Evolutionary conservation across 139 green algal species (phyloP).

Genomic region (Chlorella sp.): DNA sequence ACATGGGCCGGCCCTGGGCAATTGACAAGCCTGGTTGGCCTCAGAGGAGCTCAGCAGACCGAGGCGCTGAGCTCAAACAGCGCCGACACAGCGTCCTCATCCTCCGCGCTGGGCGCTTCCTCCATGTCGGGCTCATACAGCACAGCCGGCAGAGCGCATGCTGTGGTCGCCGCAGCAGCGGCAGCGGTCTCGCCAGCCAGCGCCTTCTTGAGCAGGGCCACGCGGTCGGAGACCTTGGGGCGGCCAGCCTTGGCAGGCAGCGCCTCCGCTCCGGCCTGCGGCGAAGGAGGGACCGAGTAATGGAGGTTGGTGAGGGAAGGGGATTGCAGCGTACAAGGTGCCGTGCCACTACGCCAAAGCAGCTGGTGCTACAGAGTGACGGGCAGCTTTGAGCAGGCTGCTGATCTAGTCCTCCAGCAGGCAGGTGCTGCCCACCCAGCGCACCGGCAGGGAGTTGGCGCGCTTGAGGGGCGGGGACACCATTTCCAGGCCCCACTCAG

Average conservation of each 20-base stretch:
- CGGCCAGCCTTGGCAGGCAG: not conserved
- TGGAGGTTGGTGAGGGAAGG: not conserved
- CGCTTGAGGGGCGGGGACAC: constrained; percentile 48
- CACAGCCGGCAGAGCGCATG: not conserved
- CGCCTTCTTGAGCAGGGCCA: constrained; percentile 36
- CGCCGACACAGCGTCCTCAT: constrained; percentile 43
- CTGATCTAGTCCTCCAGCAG: no score
- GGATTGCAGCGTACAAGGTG: not conserved
- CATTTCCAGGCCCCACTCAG: constrained; percentile 39
- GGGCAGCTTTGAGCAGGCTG: no score
- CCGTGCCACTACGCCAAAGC: no score
- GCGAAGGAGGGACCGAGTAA: not conserved
- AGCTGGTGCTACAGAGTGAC: no score
- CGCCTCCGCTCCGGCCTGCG: not conserved
- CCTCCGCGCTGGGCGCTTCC: not conserved
- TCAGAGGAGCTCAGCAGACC: not conserved
- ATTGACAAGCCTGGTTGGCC: no score
- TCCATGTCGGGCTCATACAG: not conserved
- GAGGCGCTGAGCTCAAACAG: constrained; percentile 46
- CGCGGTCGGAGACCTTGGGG: constrained; percentile 15
- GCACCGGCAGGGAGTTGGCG: constrained; percentile 39
- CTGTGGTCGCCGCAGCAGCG: not conserved
- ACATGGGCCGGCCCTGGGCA: no score
- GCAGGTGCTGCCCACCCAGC: not conserved
- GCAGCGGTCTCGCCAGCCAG: constrained; percentile 27